These are phyloP conservation scores for Bipolaris sorokiniana DNA, from an alignment of 2,329 filamentous ascomycete species.

Conservation along the genomic window DNA sequence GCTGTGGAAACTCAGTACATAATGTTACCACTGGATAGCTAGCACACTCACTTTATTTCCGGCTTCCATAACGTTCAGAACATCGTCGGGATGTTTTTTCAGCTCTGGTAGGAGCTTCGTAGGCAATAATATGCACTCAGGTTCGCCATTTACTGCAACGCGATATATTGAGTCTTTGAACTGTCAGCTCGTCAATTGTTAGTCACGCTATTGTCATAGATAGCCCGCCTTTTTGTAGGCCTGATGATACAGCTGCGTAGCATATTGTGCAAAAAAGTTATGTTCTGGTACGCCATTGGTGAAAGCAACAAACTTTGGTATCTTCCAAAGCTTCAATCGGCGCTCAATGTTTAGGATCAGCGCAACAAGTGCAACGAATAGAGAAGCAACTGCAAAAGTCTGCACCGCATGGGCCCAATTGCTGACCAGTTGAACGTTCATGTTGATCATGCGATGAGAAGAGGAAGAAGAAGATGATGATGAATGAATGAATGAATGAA, in stretches of 20 bases:
- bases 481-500: no score
- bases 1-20: neutral
- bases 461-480: no score
- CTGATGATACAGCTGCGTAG: neutral
- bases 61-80: neutral
- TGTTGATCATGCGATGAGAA: neutral
- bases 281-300: neutral
- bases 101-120: neutral
- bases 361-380: neutral
- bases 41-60: neutral
- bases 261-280: neutral
- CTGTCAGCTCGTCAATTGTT: neutral
- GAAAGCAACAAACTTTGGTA: neutral
- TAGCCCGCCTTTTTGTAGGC: neutral
- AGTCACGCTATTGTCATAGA: neutral
- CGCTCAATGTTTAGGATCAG: neutral
- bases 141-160: neutral
- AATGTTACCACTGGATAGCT: neutral
- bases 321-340: neutral
- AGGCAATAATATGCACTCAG: neutral
- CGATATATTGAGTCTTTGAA: neutral
- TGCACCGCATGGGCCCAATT: neutral
- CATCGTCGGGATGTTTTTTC: neutral
- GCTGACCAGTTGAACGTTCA: neutral
- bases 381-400: neutral